Percentiles rank a stretch among this genome's conserved stretches.
These are phyloP conservation scores for Tulasnella sp. DNA, from an alignment of 768 basidiomycete genomes.

Conservation along the genomic window DNA sequence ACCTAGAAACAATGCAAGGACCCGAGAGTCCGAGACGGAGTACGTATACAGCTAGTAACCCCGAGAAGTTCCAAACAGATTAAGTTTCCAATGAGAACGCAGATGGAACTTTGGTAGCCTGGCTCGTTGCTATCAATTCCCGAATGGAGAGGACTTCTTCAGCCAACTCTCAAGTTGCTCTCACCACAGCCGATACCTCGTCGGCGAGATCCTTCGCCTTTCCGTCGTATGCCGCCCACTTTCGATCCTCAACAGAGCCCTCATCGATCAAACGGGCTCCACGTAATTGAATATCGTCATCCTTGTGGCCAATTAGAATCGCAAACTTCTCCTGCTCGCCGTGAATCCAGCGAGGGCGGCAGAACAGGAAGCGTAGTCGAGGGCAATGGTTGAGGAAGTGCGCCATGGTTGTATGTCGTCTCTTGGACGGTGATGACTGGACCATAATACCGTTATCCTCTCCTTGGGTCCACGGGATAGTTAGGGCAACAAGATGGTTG, in stretches of 20 bases:
- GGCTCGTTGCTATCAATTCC: too few relatives aligned
- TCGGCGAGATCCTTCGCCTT: too few relatives aligned
- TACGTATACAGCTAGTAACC: too few relatives aligned
- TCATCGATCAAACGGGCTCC: background rate
- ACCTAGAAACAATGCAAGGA: too few relatives aligned
- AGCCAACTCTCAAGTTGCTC: too few relatives aligned
- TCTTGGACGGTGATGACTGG: background rate
- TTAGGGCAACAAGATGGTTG: background rate
- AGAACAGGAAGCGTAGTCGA: background rate
- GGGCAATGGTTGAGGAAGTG: background rate
- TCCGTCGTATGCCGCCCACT: background rate
- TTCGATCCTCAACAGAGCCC: background rate
- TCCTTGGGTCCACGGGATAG: background rate
- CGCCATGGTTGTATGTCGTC: background rate
- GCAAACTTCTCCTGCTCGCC: background rate
- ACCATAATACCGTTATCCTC: background rate
- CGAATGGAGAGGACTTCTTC: too few relatives aligned
- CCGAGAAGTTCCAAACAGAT: too few relatives aligned
- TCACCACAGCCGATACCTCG: too few relatives aligned
- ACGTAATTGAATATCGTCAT: background rate
- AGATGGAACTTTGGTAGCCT: too few relatives aligned
- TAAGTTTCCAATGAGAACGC: too few relatives aligned
- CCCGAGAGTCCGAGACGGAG: too few relatives aligned
- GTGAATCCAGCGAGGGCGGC: too few relatives aligned
- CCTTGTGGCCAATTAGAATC: background rate